Evolutionary conservation across 2,329 filamentous ascomycete species (phyloP), one percentile per base, ranked within the genome.

Genomic region (Cytospora leucostoma): DNA sequence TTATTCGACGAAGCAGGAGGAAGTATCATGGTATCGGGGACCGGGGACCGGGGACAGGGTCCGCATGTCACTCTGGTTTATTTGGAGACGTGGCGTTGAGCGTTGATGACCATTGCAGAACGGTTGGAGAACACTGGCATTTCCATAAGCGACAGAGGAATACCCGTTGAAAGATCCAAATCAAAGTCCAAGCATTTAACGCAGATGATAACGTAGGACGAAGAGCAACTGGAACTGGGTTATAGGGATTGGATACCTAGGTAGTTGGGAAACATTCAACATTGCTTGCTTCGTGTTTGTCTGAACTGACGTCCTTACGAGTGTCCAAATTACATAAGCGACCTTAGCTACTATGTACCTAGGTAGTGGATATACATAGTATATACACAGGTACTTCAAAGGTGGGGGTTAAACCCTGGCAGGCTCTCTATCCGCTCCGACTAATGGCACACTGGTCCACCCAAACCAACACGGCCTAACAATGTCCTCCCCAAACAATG

Each of bases 81-180:
- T 33, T 21, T 13, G 35, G 15, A 34, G 27, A 35, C 15, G n/a
- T 21, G 56, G 37, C 44, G 17, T 19, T 21, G 44, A 47, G 44
- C 44, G 58, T 35, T 32, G 12, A 54, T 21, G 37, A 50, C 13
- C 11, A 8, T 19, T 34, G 34, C 7, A n/a, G 32, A 37, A 33
- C 32, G 37, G 51, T 37, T n/a, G 32, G 35, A 17, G 12, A 54
- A 17, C 12, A n/a, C 52, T 11, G 52, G 19, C 8, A 53, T 59
- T 21, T 8, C 19, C 7, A 10, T 47, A 32, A 32, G 50, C 27
- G 51, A 49, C 55, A 61, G 51, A 55, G 35, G 37, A 51, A 61
- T 61, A 61, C 58, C 58, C 58, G 54, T 15, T 55, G 54, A 15
- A 27, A 61, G 51, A 54, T 8, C n/a, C 35, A 33, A n/a, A 19